phyloP scores from a whole-genome alignment of 768 basidiomycete species.

The Leccinum incarnatum region DNA sequence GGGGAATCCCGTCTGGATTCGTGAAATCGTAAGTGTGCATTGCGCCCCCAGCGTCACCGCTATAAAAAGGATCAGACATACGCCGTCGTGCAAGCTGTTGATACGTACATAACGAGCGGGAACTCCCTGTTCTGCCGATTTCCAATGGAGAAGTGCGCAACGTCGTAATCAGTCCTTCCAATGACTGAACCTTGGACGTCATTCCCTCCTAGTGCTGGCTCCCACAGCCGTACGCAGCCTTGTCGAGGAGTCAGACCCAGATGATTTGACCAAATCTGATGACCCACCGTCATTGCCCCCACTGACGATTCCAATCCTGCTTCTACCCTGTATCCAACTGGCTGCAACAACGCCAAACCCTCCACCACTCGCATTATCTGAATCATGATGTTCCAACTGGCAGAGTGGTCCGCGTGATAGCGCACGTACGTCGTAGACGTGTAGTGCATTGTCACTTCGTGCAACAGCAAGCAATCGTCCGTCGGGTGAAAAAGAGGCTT shows the following conservation, averaged over 20 bases:
- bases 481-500: slow-evolving; percentile 56
- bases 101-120: slow-evolving; percentile 59
- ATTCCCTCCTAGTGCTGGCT: slow-evolving; percentile 44
- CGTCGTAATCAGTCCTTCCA: slow-evolving; percentile 53
- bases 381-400: slow-evolving; percentile 47
- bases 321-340: slow-evolving; percentile 49
- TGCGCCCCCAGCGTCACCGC: slow-evolving; percentile 50
- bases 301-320: slow-evolving; percentile 50
- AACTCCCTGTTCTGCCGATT: slow-evolving; percentile 51
- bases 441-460: slow-evolving; percentile 54
- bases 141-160: slow-evolving; percentile 59
- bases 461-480: slow-evolving; percentile 58
- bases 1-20: slow-evolving; percentile 19
- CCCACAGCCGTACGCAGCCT: slow-evolving; percentile 75
- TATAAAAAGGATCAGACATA: slow-evolving; percentile 28
- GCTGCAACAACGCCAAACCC: slow-evolving; percentile 50
- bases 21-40: slow-evolving; percentile 43
- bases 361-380: slow-evolving; percentile 26
- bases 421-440: slow-evolving; percentile 64
- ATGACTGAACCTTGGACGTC: slow-evolving; percentile 46
- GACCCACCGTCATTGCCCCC: slow-evolving; percentile 63
- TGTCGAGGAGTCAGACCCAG: slow-evolving; percentile 7
- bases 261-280: background rate
- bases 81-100: background rate
- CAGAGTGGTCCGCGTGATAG: slow-evolving; percentile 45